Evolutionary conservation across 768 basidiomycete genomes (phyloP).

Genomic region (Gelatoporia subvermispora): DNA sequence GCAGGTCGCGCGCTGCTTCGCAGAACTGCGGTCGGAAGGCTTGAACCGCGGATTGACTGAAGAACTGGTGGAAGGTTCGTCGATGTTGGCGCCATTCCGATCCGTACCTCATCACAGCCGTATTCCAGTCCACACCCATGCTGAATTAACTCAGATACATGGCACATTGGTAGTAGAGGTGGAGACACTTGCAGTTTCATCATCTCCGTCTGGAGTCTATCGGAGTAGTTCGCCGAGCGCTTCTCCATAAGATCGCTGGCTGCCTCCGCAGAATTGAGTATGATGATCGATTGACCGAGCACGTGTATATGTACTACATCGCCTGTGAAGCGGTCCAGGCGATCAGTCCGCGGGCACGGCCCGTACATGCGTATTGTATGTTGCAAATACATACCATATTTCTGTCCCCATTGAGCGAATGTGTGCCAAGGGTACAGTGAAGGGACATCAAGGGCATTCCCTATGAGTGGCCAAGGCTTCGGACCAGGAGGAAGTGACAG

Average conservation of each 20-base stretch:
- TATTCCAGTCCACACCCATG: conserved; percentile 15
- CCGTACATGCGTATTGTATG: too few species aligned
- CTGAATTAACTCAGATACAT: conserved; percentile 1
- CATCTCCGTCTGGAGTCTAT: background rate
- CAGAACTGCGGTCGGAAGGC: too few species aligned
- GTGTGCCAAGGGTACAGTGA: conserved; percentile 17
- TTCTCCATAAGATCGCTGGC: conserved; percentile 6
- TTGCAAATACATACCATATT: too few species aligned
- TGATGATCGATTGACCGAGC: background rate
- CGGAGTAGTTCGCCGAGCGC: background rate
- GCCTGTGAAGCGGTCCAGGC: too few species aligned
- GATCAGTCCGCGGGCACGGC: too few species aligned
- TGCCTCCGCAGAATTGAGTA: conserved; percentile 1
- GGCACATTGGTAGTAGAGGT: background rate
- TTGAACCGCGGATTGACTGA: conserved; percentile 3
- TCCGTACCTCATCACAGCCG: conserved; percentile 19
- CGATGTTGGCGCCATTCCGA: conserved; percentile 25
- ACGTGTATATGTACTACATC: too few species aligned
- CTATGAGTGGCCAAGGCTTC: conserved; percentile 19
- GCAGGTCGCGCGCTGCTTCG: too few species aligned
- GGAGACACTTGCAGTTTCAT: background rate
- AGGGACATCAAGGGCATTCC: conserved; percentile 23
- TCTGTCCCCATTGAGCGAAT: conserved; percentile 17
- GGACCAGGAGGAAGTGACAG: conserved; percentile 23
- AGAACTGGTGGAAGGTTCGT: conserved; percentile 22